Evolutionary conservation across 352 stramenopile species (phyloP).

Genomic region (Blastocystis sp.): DNA sequence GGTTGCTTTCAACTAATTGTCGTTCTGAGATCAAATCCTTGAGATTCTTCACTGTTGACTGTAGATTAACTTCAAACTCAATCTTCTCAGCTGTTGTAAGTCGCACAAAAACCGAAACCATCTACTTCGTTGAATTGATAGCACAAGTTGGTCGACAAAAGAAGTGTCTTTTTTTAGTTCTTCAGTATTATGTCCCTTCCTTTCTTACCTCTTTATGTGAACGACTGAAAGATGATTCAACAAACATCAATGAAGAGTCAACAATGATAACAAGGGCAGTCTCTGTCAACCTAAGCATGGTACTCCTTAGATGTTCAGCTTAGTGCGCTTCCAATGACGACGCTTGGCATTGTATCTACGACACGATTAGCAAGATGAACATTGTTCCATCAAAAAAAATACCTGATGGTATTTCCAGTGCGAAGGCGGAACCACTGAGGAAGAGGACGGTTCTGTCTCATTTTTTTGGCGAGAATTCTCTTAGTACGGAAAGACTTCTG

Average conservation of each 20-base stretch:
- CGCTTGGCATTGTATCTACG: constrained; percentile 98
- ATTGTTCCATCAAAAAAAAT: background rate
- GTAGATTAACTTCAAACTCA: background rate
- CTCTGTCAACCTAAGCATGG: background rate
- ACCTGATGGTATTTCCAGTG: constrained; percentile 98
- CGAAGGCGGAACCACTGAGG: constrained; percentile 98
- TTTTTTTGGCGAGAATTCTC: constrained; percentile 97
- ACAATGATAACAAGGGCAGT: constrained; percentile 25
- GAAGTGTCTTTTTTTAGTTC: background rate
- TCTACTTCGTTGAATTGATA: constrained; percentile 20
- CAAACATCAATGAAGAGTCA: constrained; percentile 22
- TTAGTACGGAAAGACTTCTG: constrained; percentile 99
- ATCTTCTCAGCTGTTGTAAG: constrained; percentile 30
- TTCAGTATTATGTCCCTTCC: background rate
- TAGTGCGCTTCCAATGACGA: constrained; percentile 99
- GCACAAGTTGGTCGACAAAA: background rate
- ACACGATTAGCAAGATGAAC: background rate
- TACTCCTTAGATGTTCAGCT: constrained; percentile 95
- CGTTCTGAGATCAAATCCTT: background rate
- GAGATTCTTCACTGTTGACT: constrained; percentile 23
- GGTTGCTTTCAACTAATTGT: background rate
- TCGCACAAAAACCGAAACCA: constrained; percentile 44
- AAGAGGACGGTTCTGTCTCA: constrained; percentile 98
- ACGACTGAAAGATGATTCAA: background rate
- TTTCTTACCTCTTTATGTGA: background rate